These are phyloP conservation scores for Hypoxylon intermedium DNA, from an alignment of 495 filamentous ascomycete genomes.

Conservation along the genomic window DNA sequence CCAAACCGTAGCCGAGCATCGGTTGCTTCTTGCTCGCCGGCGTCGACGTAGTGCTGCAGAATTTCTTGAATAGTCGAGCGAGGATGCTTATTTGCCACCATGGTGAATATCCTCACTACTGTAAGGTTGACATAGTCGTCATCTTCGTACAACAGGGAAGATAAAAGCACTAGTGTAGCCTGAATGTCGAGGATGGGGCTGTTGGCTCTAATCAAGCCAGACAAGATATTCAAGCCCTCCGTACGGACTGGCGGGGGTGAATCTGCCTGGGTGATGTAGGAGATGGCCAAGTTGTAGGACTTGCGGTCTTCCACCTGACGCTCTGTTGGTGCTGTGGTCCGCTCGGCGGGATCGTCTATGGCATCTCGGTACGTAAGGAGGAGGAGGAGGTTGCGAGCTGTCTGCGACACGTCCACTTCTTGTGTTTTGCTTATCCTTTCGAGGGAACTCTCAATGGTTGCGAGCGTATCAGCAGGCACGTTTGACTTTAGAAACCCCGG, in stretches of 20 bases:
- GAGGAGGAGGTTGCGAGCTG: slow-evolving; percentile 63
- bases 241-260: slow-evolving; percentile 77
- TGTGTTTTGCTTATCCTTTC: slow-evolving; percentile 50
- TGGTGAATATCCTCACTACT: slow-evolving; percentile 70
- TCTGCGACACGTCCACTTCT: slow-evolving; percentile 51
- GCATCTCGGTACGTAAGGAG: slow-evolving; percentile 64
- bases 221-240: slow-evolving; percentile 77
- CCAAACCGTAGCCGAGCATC: slow-evolving; percentile 76
- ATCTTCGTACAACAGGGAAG: slow-evolving; percentile 69
- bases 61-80: slow-evolving; percentile 69
- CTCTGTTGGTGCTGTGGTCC: slow-evolving; percentile 43
- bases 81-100: slow-evolving; percentile 70
- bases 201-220: slow-evolving; percentile 64
- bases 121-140: slow-evolving; percentile 81
- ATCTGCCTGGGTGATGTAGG: slow-evolving; percentile 70
- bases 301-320: slow-evolving; percentile 69
- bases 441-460: slow-evolving; percentile 59
- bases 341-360: slow-evolving; percentile 48
- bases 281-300: slow-evolving; percentile 72
- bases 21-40: slow-evolving; percentile 61
- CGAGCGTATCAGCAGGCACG: slow-evolving; percentile 53
- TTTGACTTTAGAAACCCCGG: slow-evolving; percentile 63
- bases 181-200: slow-evolving; percentile 75
- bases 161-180: slow-evolving; percentile 68
- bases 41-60: slow-evolving; percentile 73